Evolutionary conservation across 306 rosid genomes (phyloP), one percentile per base, ranked within the genome.

Genomic region (Cucurbita ficifolia): DNA sequence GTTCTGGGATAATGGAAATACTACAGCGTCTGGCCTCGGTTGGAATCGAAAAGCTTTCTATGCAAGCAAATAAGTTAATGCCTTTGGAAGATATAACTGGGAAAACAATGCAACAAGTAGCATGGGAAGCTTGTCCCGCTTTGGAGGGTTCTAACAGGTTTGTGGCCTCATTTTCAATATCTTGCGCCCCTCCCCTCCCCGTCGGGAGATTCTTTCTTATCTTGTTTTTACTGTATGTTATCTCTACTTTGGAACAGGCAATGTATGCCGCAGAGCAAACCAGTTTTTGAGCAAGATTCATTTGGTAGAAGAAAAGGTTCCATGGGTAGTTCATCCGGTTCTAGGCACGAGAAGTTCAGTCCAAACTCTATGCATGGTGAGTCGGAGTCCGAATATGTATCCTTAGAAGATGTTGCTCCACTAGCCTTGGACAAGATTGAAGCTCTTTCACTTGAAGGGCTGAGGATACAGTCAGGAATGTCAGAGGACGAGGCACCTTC

Each of bases 381-480:
- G 57, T 70, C 55, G 50, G 86, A 77, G 65, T 71, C 85, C 1
- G 94, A 84, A 61, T 85, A 87, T 72, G 90, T 83, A 73, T 90
- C 97, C 70, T 81, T 94, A 49, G 95, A 89, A 82, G 97, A 91
- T 88, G 90, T 94, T 79, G 96, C 96, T 77, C 96, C 95, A 63
- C 57, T 89, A 72, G 97, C 97, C 62, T 87, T 85, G 96, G 92
- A 87, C 79, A 91, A 87, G 83, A 87, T 89, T 55, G 97, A 91
- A 87, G 96, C 97, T 24, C 96, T 94, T 80, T 89, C 89, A 48
- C 46, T 94, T 22, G 96, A 90, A 81, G 98, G 98, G 54, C 81
- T 91, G 87, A 90, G 94, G 86, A 91, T 94, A 83, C 95, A 94
- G 81, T 89, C 92, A 1, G 97, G 92, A 76, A 85, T 89, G 96